These are phyloP conservation scores for Chalaropsis thielavioides DNA, from an alignment of 2,329 filamentous ascomycete species.

Conservation along the genomic window DNA sequence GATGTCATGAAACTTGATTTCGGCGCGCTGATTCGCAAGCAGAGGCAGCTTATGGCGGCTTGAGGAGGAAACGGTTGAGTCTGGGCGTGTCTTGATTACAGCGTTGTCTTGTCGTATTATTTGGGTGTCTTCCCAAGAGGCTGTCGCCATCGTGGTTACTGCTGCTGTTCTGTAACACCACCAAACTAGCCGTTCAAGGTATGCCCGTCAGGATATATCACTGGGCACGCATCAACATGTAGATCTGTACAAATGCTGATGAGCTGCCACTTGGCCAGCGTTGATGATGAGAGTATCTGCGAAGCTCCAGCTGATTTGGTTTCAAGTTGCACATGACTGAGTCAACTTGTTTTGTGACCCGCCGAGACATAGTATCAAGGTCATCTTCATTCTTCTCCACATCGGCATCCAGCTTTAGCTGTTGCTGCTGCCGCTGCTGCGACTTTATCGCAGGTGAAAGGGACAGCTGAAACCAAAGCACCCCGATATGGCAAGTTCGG, in stretches of 20 bases:
- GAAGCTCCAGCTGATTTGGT: background rate
- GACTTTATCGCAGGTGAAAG: background rate
- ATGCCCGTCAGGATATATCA: no score
- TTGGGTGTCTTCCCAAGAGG: background rate
- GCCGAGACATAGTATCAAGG: background rate
- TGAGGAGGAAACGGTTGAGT: conserved; percentile 7
- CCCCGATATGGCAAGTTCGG: background rate
- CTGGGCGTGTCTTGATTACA: background rate
- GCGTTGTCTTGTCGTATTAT: background rate
- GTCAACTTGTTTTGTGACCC: background rate
- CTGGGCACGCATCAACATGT: background rate
- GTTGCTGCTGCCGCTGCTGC: background rate
- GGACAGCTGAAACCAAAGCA: background rate
- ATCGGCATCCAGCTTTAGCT: background rate
- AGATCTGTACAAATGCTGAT: background rate
- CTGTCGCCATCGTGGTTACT: background rate
- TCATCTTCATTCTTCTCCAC: background rate
- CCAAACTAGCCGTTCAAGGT: background rate
- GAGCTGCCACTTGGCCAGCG: background rate
- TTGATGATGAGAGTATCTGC: background rate
- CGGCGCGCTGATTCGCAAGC: conserved; percentile 30
- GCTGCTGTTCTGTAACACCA: background rate
- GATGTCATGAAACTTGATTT: conserved; percentile 40
- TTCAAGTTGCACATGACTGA: background rate
- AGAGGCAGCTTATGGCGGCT: conserved; percentile 28